Conservation (phyloP, 2,329 filamentous ascomycete genomes). For the Huntiella abstrusa region DNA sequence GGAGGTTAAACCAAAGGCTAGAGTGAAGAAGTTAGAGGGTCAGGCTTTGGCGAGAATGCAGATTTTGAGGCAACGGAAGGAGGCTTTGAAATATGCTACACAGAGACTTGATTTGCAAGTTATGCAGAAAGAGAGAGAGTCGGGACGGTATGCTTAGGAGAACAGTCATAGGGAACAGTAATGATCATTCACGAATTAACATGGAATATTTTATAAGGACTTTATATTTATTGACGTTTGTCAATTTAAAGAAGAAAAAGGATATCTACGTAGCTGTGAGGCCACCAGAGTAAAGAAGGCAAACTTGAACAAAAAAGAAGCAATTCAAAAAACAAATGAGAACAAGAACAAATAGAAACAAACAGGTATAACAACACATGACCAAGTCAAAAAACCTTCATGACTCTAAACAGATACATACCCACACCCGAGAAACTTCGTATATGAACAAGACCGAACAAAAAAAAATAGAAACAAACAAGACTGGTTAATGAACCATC, state of each 20-base stretch:
- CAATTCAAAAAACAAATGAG: not conserved
- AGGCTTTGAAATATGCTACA: constrained; percentile 70
- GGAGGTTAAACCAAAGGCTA: not conserved
- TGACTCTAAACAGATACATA: not conserved
- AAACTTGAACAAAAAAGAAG: not conserved
- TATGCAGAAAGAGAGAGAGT: constrained; percentile 49
- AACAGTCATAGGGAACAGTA: not conserved
- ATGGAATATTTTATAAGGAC: not conserved
- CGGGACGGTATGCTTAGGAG: constrained; percentile 20
- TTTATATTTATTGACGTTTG: not conserved
- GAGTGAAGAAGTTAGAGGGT: constrained; percentile 27
- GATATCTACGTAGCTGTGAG: too few relatives aligned
- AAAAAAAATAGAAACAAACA: constrained; percentile 13
- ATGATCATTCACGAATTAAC: not conserved
- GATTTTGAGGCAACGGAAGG: constrained; percentile 61
- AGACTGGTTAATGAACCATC: not conserved
- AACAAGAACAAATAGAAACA: constrained; percentile 12
- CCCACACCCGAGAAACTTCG: too few relatives aligned
- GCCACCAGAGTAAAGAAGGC: not conserved
- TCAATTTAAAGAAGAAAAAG: not conserved
- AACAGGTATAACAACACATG: constrained; percentile 12
- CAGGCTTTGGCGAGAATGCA: constrained; percentile 32
- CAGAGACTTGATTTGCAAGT: constrained; percentile 73
- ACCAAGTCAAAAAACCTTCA: not conserved
- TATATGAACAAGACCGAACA: constrained; percentile 2